Evolutionary conservation across 306 rosid genomes (phyloP), one percentile per base, ranked within the genome.

Genomic region (Styphnolobium japonicum): DNA sequence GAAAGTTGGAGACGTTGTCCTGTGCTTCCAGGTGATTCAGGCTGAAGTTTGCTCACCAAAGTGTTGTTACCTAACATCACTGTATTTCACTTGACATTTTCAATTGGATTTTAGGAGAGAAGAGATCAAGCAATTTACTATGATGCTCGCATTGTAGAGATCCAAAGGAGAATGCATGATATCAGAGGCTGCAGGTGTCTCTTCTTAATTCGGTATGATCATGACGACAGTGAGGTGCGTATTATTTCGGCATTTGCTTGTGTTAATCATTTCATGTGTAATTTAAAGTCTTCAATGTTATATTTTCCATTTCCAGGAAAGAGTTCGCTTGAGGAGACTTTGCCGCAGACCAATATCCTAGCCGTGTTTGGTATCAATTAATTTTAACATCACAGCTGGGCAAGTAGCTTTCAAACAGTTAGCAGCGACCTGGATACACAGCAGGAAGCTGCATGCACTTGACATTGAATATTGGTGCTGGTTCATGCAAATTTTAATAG

Each of bases 171-270:
- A 84, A 90, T 93, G 84, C 98, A 96, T 67, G 99, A 96, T 79
- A 87, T 96, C 80, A 88, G 99, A 81, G 99, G 99, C 49, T 92
- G 99, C 83, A 85, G 99, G 86, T 93, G 99, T 75, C 87, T 87
- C 73, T 91, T 96, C 85, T 64, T 82, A 70, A 75, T 96, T 67
- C 93, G 87, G 27, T 96, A 96, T 57, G 87, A 88, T 80, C 99
- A 91, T 3, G 97, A 96, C 85, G 80, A 83, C 75, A 68, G 78
- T 1, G 92, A 95, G 98, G 98, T 83, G 80, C 53, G 90, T 77
- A 67, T 51, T 73, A 18, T 80, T 56, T 73, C 15, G 53, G 11
- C 68, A 16, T 74, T 71, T 23, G 10, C 39, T 34, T 10, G 21
- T 31, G 48, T 57, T 37, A 37, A 34, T 40, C 21, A 29, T 31